phyloP scores from a whole-genome alignment of 2,329 filamentous ascomycete genomes.

The Byssochlamys sp. region DNA sequence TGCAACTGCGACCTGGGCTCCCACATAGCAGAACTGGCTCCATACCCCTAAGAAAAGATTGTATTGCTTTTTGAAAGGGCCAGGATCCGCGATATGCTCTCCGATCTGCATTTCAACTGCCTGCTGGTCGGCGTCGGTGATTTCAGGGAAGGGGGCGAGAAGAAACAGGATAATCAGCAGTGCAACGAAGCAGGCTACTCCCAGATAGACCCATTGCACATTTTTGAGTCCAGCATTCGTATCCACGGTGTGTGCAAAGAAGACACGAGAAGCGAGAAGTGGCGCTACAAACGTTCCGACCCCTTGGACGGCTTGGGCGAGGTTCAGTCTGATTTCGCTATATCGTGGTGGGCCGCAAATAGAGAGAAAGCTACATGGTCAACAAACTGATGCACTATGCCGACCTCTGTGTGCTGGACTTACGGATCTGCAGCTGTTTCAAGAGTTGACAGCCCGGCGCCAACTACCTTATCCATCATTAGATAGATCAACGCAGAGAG shows the following conservation, averaged over 20 bases:
- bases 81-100: slow-evolving; percentile 12
- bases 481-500: not conserved
- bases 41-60: slow-evolving; percentile 52
- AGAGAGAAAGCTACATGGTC: not conserved
- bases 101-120: slow-evolving; percentile 40
- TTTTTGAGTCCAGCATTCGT: slow-evolving; percentile 44
- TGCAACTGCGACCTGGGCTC: slow-evolving; percentile 41
- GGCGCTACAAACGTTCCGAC: slow-evolving; percentile 51
- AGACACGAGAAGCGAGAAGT: slow-evolving; percentile 51
- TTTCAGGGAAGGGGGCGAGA: slow-evolving; percentile 45
- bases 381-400: not conserved
- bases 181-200: slow-evolving; percentile 52
- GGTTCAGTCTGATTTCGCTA: slow-evolving; percentile 49
- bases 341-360: slow-evolving; percentile 52
- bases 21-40: slow-evolving; percentile 56
- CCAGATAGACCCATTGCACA: slow-evolving; percentile 57
- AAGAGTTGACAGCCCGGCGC: slow-evolving; percentile 44
- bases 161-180: slow-evolving; percentile 50
- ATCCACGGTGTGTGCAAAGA: slow-evolving; percentile 48
- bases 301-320: slow-evolving; percentile 51
- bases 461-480: slow-evolving; percentile 27
- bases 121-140: slow-evolving; percentile 55
- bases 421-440: slow-evolving; percentile 52
- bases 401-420: slow-evolving; percentile 15
- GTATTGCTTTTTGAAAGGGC: slow-evolving; percentile 49